Percentiles rank a stretch among this genome's conserved stretches.
Conservation (phyloP, 1,139 yeast genomes). For the Debaryomyces subglobosus region DNA sequence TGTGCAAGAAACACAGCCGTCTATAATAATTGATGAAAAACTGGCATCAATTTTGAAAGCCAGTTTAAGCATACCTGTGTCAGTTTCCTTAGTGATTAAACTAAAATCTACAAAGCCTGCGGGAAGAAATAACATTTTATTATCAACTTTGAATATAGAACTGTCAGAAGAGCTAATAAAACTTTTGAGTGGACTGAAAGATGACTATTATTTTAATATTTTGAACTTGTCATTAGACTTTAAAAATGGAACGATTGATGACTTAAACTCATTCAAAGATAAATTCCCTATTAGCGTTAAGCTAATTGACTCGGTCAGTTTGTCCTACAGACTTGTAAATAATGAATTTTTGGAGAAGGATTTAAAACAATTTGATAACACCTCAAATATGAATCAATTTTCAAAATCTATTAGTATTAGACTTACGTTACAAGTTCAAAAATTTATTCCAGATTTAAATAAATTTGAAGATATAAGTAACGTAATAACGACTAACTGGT, state of each 20-base stretch:
- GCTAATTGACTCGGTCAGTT: slow-evolving; percentile 35
- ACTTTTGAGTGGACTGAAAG: slow-evolving; percentile 15
- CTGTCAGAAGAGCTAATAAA: slow-evolving; percentile 48
- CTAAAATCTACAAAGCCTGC: slow-evolving; percentile 61
- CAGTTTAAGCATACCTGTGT: slow-evolving; percentile 22
- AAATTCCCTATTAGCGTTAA: slow-evolving; percentile 37
- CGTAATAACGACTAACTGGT: slow-evolving; percentile 58
- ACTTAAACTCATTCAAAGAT: slow-evolving; percentile 26
- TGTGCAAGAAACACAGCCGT: slow-evolving; percentile 5
- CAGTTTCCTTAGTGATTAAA: slow-evolving; percentile 45
- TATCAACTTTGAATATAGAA: slow-evolving; percentile 60
- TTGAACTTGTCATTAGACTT: slow-evolving; percentile 46
- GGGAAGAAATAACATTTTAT: slow-evolving; percentile 52
- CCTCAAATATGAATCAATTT: slow-evolving; percentile 13
- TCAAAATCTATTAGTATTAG: slow-evolving; percentile 39
- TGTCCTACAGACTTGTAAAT: slow-evolving; percentile 48
- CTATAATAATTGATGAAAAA: neutral
- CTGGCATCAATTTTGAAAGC: slow-evolving; percentile 1
- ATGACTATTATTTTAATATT: slow-evolving; percentile 37
- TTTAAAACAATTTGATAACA: slow-evolving; percentile 19
- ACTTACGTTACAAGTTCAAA: slow-evolving; percentile 33
- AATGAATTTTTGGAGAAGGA: slow-evolving; percentile 31
- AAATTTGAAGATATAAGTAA: slow-evolving; percentile 24
- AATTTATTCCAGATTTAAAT: slow-evolving; percentile 12
- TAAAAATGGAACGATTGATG: slow-evolving; percentile 35